Evolutionary conservation across 257 asterid species (phyloP), one percentile per base, ranked within the genome.

Genomic region (Coffea eugenioides): DNA sequence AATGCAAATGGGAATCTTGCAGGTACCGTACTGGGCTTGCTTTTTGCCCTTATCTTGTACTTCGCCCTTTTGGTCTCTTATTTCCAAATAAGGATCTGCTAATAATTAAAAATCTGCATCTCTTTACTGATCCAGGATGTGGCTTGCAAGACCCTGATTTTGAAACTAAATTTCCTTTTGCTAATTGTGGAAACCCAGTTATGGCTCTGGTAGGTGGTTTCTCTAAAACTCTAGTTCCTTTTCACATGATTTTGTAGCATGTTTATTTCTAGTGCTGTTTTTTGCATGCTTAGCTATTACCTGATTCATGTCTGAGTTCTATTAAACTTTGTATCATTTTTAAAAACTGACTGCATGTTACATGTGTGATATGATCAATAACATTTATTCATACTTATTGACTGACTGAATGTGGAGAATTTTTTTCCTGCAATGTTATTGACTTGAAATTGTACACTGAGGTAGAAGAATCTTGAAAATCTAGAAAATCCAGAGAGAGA

Each of bases 171-270:
- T 84, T 95, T 84, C 98, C 96, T 81, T 93, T 95, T 81, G 80
- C 88, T 62, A 84, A 89, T 77, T 84, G 91, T 79, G 97, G 88
- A 72, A 95, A 95, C 85, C 97, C 99, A 39, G 98, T 93, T 76
- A 93, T 92, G 96, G 82, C 88, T 82, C 87, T 92, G 97, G 99
- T 95, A 82, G 69, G 72, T 75, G 61, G 8, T 70, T 52, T 73
- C 23, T 34, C 71, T 43, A n/a, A n/a, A 43, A 13, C 21, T 21
- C 13, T 14, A 41, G 25, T 62, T 74, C 56, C 25, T 23, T 39
- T 74, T 73, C n/a, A 66, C 45, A 41, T 79, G 15, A 56, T 45
- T 49, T 1, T 80, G 11, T 25, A 20, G 48, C 67, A 27, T 73
- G 31, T 45, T 72, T 46, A 71, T 21, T n/a, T 4, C 49, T 49